Evolutionary conservation across 768 basidiomycete genomes (phyloP).

Genomic region (Leccinum pellstonianum): DNA sequence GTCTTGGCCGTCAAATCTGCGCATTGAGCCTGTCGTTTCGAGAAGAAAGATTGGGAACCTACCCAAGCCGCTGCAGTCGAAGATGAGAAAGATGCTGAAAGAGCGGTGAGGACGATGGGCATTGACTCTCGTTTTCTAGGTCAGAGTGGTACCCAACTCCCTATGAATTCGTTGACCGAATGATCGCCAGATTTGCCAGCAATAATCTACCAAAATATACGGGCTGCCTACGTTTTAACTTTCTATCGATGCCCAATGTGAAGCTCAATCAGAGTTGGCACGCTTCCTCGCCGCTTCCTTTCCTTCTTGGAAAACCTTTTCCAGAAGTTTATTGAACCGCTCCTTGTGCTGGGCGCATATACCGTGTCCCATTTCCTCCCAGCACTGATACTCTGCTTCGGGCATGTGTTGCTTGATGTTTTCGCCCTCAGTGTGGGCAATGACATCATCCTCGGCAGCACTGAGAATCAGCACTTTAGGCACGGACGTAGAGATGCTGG

Average conservation of each 20-base stretch:
- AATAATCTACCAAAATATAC: not conserved
- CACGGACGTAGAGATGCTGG: constrained; percentile 49
- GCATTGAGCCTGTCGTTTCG: constrained; percentile 46
- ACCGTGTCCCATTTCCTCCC: constrained; percentile 65
- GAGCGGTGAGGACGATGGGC: constrained; percentile 25
- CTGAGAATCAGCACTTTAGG: constrained; percentile 70
- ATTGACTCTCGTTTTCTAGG: not conserved
- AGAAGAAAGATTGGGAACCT: constrained; percentile 41
- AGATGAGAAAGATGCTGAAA: constrained; percentile 41
- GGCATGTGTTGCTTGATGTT: constrained; percentile 57
- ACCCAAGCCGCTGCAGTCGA: constrained; percentile 36
- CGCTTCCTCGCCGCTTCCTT: not conserved
- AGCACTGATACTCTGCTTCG: constrained; percentile 53
- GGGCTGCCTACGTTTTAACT: not conserved
- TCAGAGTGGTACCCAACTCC: not conserved
- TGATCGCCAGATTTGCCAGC: not conserved
- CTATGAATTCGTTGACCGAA: not conserved
- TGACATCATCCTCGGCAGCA: constrained; percentile 63
- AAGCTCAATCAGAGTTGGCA: not conserved
- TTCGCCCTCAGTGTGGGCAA: constrained; percentile 49
- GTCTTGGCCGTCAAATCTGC: constrained; percentile 48
- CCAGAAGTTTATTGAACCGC: constrained; percentile 56
- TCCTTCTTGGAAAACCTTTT: constrained; percentile 57
- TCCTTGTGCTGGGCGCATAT: constrained; percentile 48
- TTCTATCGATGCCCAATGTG: not conserved